These are phyloP conservation scores for Nakazawaea sp. DNA, from an alignment of 805 yeast species.

Conservation along the genomic window DNA sequence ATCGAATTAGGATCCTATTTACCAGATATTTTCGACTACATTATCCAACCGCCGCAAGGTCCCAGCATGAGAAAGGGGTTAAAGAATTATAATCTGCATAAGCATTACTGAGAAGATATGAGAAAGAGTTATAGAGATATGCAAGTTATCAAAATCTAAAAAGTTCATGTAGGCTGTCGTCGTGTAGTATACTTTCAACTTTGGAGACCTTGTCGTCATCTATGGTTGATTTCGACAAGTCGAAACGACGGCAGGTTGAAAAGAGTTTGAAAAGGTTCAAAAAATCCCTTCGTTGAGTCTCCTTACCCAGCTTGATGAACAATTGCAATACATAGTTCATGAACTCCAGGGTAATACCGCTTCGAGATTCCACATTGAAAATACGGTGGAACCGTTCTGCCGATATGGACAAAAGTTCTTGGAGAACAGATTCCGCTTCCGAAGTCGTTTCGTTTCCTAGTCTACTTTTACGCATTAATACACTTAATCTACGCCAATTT, in stretches of 20 bases:
- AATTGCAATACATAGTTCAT: neutral
- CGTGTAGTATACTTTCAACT: too few relatives aligned
- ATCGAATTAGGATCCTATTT: constrained; percentile 32
- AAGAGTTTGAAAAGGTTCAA: neutral
- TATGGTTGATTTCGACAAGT: neutral
- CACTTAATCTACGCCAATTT: too few relatives aligned
- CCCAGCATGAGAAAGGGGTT: constrained; percentile 28
- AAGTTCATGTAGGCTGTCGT: too few relatives aligned
- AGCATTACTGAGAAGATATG: too few relatives aligned
- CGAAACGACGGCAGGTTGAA: constrained; percentile 1
- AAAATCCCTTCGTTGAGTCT: neutral
- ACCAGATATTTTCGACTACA: constrained; percentile 28
- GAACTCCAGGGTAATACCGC: neutral
- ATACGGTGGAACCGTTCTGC: too few relatives aligned
- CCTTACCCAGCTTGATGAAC: neutral
- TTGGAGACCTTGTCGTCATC: neutral
- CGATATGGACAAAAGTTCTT: too few relatives aligned
- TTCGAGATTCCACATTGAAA: constrained; percentile 1
- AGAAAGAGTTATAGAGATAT: too few relatives aligned
- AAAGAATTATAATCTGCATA: constrained; percentile 21
- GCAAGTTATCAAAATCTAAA: too few relatives aligned
- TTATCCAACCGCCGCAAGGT: constrained; percentile 38
- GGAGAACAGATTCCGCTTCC: too few relatives aligned
- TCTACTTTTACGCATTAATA: neutral
- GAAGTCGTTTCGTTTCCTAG: neutral